Evolutionary conservation across 139 green algal genomes (phyloP).

Genomic region (Chlamydomonas applanata): DNA sequence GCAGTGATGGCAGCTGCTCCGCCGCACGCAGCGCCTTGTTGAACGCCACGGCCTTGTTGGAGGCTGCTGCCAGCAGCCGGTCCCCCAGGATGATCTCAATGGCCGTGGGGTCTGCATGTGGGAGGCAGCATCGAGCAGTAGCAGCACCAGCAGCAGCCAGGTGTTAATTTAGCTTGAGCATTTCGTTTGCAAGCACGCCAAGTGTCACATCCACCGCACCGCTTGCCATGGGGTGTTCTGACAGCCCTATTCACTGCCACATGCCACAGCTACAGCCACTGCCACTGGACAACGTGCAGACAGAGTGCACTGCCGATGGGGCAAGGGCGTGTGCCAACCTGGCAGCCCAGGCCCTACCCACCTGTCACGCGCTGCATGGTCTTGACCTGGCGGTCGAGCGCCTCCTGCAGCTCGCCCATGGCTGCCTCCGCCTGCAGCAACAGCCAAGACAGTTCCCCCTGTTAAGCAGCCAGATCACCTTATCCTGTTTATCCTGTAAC

Average conservation of each 20-base stretch:
- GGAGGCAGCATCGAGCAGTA: too few species aligned
- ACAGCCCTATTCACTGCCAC: too few species aligned
- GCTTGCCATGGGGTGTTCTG: neutral
- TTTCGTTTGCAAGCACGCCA: too few species aligned
- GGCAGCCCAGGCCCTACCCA: neutral
- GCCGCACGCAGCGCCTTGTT: neutral
- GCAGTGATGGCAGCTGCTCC: neutral
- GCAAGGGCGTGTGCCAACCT: too few species aligned
- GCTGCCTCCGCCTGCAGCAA: neutral
- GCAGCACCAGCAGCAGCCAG: too few species aligned
- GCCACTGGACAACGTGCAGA: too few species aligned
- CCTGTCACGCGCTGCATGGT: conserved; percentile 2
- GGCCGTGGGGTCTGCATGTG: conserved; percentile 8
- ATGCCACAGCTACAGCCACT: too few species aligned
- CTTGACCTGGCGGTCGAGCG: neutral
- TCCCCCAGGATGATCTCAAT: conserved; percentile 7
- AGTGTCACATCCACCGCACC: too few species aligned
- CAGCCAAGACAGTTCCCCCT: neutral
- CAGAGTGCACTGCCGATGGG: too few species aligned
- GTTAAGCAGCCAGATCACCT: neutral
- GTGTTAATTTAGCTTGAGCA: too few species aligned
- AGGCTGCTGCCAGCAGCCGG: conserved; percentile 3
- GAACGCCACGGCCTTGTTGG: conserved; percentile 9
- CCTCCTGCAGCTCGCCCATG: conserved; percentile 8
- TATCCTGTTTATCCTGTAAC: neutral